phyloP scores from a whole-genome alignment of 2,329 filamentous ascomycete genomes.

The Penicillium rolfsii region DNA sequence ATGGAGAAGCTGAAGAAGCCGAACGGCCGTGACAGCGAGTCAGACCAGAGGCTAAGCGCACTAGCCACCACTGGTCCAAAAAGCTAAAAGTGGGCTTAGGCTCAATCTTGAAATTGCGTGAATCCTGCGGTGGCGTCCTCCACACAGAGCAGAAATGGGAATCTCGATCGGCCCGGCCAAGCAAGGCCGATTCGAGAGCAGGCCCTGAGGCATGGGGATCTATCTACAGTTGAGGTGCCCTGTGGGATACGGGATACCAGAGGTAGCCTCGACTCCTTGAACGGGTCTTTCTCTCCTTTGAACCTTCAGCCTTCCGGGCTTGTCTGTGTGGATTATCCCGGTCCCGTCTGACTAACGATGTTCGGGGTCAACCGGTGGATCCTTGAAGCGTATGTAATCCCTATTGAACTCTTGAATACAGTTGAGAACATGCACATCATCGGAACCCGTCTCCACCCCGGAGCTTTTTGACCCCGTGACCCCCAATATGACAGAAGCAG shows the following conservation, averaged over 20 bases:
- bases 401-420: too few species aligned
- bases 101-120: conserved; percentile 9
- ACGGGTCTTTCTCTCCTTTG: not conserved
- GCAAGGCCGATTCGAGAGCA: not conserved
- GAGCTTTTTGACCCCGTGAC: not conserved
- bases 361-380: conserved; percentile 1
- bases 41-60: conserved; percentile 25
- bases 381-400: not conserved
- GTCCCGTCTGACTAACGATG: not conserved
- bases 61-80: conserved; percentile 4
- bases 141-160: not conserved
- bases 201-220: not conserved
- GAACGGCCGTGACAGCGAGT: conserved; percentile 23
- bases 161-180: not conserved
- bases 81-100: conserved; percentile 13
- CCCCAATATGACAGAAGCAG: not conserved
- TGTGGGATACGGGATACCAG: not conserved
- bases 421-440: conserved; percentile 1
- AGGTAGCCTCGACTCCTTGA: too few species aligned
- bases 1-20: conserved; percentile 14
- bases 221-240: not conserved
- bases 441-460: not conserved
- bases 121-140: conserved; percentile 8
- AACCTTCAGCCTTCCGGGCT: conserved; percentile 6
- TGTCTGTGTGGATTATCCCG: not conserved